Base-by-base conservation (phyloP, 148 eudicot species). In the Cornus suecica region DNA sequence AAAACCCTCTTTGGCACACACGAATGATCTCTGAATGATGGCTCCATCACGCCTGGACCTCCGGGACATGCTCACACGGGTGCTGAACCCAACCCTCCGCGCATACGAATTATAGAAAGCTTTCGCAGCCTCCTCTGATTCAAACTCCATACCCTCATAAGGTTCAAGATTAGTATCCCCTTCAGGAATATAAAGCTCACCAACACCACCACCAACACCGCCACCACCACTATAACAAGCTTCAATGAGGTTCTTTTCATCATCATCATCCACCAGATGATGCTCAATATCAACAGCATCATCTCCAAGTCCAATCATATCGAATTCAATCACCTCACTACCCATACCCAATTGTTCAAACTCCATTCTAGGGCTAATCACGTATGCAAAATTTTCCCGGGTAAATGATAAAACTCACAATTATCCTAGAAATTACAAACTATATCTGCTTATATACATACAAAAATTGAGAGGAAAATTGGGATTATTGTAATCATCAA, bases 101-200 rank as follows among this genome's bases (percentile, higher is more conserved):
- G 90, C 90, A 66, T 87, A 87, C 0, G 87, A 85, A 25, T 87
- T 87, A 84, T 87, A 87, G 79, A 87, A 87, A 1, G 90, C 70
- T 77, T 87, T 87, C 1, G 90, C 90, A 0, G 90, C 81, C 75
- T 87, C 90, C 76, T 87, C 90, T 0, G 90, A 83, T 27, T 87
- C 90, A 29, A 87, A 87, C 6, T 85, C 86, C 90, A 87, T 85
- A 0, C 88, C 90, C 68, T 87, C 87, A 45, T 77, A 81, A 0
- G 90, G 90, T 48, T 85, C 88, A 3, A 87, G 76, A 27, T 84
- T 87, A 11, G 76, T 45, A 28, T 74, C 84, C 10, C 75, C 77
- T 6, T 82, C 86, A 15, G 78, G 80, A 48, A 72, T 65, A 60
- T 67, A 81, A 66, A 76, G 6, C 32, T 74, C 69, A 22, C 41